Base-by-base conservation (phyloP, 805 yeast genomes). In the Metschnikowia bowlesiae region DNA sequence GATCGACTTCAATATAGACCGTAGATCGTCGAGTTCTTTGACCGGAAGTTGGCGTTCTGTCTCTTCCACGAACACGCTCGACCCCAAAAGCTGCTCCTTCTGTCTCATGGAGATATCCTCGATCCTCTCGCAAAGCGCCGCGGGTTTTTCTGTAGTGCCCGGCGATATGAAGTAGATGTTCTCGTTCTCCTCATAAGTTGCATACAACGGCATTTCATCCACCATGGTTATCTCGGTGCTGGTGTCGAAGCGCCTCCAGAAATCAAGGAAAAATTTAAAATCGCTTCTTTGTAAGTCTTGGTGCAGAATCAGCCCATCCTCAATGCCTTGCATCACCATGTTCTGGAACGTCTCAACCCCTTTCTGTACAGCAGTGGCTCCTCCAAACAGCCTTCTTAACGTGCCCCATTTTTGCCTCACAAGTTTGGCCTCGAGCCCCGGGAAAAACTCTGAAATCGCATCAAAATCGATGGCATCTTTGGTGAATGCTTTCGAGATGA, bases 401-500 rank as follows among this genome's bases (percentile, higher is more conserved):
- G 79, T 72, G 1, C 85, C 81, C 97, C 97, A 91, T 52, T 80
- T 83, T 46, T 80, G 79, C 54, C 75, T 76, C 29, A 85, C 66
- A 9, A 74, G 69, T 8, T 74, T 79, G 1, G 78, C 68, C 29
- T 62, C 66, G 33, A 69, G 61, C 14, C 64, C 75, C 5, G 68
- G 73, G 43, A 87, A 78, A 6, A 80, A 62, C 0, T 59, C 61
- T 0, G 85, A 73, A 6, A 90, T 82, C 34, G 74, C 65, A 0
- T 74, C 76, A 86, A 95, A 90, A 52, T 82, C 83, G 36, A 87
- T 84, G 6, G 69, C 66, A 13, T 80, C 80, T 40, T 79, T 74
- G 14, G 63, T 62, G 37, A 86, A 75, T 13, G 90, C 78, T 53
- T 84, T 83, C 4, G 85, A 79, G 16, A 88, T 83, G 10, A 86